Percentiles rank a stretch among this genome's conserved stretches.
phyloP scores from a whole-genome alignment of 148 eudicot species.

The Cornus suecica region DNA sequence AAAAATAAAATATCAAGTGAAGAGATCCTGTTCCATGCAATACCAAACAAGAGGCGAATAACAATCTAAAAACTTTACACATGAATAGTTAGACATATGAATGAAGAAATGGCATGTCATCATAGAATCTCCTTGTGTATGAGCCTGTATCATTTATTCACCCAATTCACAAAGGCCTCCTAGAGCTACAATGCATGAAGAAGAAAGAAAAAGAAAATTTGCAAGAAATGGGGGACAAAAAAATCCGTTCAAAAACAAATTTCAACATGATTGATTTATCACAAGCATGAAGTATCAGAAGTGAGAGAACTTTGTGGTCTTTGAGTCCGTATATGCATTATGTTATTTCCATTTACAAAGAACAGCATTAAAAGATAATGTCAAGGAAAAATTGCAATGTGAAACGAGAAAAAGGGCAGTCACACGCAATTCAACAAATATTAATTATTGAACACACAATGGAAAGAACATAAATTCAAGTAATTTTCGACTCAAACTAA shows the following conservation, averaged over 20 bases:
- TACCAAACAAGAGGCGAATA: neutral
- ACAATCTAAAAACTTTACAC: neutral
- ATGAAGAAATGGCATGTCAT: neutral
- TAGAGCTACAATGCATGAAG: conserved; percentile 1
- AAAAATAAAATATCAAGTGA: too few relatives aligned
- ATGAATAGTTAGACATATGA: too few relatives aligned
- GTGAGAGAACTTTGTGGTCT: neutral
- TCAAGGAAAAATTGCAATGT: neutral
- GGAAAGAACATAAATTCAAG: neutral
- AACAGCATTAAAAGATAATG: neutral
- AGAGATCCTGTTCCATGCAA: too few relatives aligned
- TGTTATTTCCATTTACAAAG: too few relatives aligned
- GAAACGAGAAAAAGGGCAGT: neutral
- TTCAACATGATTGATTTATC: neutral
- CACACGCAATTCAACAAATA: neutral
- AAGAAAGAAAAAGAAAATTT: neutral
- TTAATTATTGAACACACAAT: too few relatives aligned
- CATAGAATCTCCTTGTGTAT: neutral
- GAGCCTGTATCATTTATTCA: too few relatives aligned
- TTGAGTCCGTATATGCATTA: too few relatives aligned
- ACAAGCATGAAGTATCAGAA: neutral
- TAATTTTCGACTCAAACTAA: neutral
- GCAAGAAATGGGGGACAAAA: neutral
- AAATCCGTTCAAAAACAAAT: neutral
- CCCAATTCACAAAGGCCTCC: neutral